Conservation (phyloP, 2,329 filamentous ascomycete species). For the Knoxdaviesia proteae region DNA sequence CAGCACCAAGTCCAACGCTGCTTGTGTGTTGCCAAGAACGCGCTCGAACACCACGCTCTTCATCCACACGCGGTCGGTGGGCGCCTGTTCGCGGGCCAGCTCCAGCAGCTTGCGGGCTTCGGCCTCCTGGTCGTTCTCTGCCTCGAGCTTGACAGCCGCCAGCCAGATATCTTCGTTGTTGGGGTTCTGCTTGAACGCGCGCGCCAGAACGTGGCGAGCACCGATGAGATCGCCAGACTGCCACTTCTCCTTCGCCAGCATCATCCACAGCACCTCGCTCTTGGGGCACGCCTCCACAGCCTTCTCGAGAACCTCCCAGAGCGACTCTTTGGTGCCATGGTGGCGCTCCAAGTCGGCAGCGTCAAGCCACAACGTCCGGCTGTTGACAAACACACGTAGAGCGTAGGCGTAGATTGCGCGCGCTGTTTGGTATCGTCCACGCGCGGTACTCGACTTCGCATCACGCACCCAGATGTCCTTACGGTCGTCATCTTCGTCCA, state of each 20-base stretch:
- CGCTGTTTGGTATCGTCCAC: conserved; percentile 75
- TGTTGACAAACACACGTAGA: conserved; percentile 72
- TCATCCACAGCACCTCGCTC: conserved; percentile 84
- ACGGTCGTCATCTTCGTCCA: conserved; percentile 91
- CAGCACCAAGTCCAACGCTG: conserved; percentile 69
- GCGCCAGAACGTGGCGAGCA: conserved; percentile 64
- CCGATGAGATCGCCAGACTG: conserved; percentile 72
- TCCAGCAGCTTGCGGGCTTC: conserved; percentile 66
- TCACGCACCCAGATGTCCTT: conserved; percentile 95
- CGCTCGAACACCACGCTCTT: conserved; percentile 89
- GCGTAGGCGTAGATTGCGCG: conserved; percentile 86
- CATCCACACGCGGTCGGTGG: conserved; percentile 93
- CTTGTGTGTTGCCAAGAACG: conserved; percentile 57
- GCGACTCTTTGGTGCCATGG: conserved; percentile 62
- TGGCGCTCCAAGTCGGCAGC: conserved; percentile 81
- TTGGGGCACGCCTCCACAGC: conserved; percentile 85
- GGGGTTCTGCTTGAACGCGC: conserved; percentile 84
- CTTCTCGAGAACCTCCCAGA: conserved; percentile 76
- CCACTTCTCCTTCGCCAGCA: conserved; percentile 90
- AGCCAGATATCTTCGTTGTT: conserved; percentile 98
- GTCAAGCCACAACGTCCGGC: conserved; percentile 72
- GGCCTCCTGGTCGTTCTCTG: conserved; percentile 65
- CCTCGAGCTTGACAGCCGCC: conserved; percentile 86
- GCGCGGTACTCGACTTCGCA: conserved; percentile 58
- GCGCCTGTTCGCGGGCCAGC: conserved; percentile 68